phyloP scores from a whole-genome alignment of 192 early-diverging fungal genomes.

The Dissophora globulifera region DNA sequence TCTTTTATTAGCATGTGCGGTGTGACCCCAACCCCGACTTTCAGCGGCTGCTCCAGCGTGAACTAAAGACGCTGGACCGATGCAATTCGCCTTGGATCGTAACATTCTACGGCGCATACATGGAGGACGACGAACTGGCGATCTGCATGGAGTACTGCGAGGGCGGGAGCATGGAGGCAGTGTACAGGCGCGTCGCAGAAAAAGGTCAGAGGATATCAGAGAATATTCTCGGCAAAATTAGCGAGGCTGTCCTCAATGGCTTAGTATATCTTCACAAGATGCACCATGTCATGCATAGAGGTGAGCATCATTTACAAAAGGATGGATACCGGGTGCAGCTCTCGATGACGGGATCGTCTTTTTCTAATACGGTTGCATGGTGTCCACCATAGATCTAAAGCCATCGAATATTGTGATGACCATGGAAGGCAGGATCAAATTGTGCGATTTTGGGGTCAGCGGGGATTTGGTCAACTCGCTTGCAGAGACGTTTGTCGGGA shows the following conservation, averaged over 20 bases:
- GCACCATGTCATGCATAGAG: slow-evolving; percentile 91
- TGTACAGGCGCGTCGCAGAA: slow-evolving; percentile 81
- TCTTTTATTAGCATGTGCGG: slow-evolving; percentile 38
- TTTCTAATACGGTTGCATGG: too few relatives aligned
- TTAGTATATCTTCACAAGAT: slow-evolving; percentile 87
- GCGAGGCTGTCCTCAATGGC: slow-evolving; percentile 88
- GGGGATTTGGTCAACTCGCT: slow-evolving; percentile 89
- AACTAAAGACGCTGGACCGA: slow-evolving; percentile 88
- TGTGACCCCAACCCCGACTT: slow-evolving; percentile 63
- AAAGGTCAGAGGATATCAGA: slow-evolving; percentile 88
- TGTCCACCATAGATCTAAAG: slow-evolving; percentile 91
- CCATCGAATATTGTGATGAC: slow-evolving; percentile 98
- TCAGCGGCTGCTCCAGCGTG: slow-evolving; percentile 88
- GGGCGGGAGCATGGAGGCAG: slow-evolving; percentile 90
- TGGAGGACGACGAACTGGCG: slow-evolving; percentile 84
- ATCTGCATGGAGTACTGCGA: slow-evolving; percentile 99
- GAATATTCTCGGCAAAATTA: slow-evolving; percentile 87
- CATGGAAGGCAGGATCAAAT: slow-evolving; percentile 88
- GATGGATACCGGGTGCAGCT: too few relatives aligned
- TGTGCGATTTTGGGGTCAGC: slow-evolving; percentile 98
- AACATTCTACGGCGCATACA: slow-evolving; percentile 92
- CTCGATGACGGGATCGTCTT: too few relatives aligned
- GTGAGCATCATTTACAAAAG: too few relatives aligned
- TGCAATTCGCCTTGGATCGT: slow-evolving; percentile 96
- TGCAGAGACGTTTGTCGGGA: slow-evolving; percentile 96